Base-by-base conservation (phyloP, 2,329 filamentous ascomycete species). In the Alternaria tenuissima region DNA sequence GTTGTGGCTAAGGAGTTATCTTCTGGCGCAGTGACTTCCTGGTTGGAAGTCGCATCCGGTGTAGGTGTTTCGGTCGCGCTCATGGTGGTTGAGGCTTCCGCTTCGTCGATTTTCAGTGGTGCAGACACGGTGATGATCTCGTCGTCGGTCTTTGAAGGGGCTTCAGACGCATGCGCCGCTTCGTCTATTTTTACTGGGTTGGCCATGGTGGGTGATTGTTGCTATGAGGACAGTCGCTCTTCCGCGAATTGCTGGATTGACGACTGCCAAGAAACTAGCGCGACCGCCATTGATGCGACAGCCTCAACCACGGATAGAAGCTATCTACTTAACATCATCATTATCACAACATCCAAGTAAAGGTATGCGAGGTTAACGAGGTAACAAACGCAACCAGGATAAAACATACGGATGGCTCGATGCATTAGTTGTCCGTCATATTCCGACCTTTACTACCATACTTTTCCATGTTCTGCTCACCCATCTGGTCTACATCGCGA, bases 151-250 rank as follows among this genome's bases (percentile, higher is more conserved):
- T 42, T 47, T 5, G 5, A 18, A 34, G 46, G 12, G 5, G 22
- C 6, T 5, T 16, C 22, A 18, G 52, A n/a, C 1, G 56, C 22
- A 8, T 49, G 26, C 3, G 47, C 20, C 3, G 48, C 49, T 16
- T 58, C 42, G 39, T 71, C 63, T 57, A 46, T 3, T 55, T 66
- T 64, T 42, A 51, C 54, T 56, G 55, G 53, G 59, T 70, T 62
- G 62, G 65, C 63, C 70, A 73, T 74, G 61, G 55, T 69, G 60
- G 11, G 41, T 64, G 44, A 59, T 39, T 52, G 30, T 41, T 56
- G 48, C 18, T 52, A 38, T 46, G 18, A 34, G 30, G 18, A 20
- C n/a, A 16, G 36, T 44, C 30, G 43, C 16, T 36, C 43, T 30
- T 55, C 52, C 36, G 30, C 53, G 58, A 64, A 64, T 58, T 60